These are phyloP conservation scores for Penicillium cataractarum DNA, from an alignment of 495 filamentous ascomycete genomes.

Conservation along the genomic window DNA sequence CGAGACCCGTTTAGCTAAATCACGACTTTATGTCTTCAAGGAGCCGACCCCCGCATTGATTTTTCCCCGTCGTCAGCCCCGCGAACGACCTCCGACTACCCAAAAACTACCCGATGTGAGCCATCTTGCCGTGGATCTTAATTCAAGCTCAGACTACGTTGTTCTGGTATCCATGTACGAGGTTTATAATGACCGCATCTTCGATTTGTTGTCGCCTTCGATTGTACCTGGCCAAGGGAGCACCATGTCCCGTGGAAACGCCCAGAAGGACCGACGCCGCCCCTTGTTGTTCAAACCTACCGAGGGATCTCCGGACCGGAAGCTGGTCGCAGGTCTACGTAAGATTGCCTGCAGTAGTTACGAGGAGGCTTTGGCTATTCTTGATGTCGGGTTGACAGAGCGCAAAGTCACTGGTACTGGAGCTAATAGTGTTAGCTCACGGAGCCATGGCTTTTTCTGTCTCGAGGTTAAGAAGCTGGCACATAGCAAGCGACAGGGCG, in stretches of 20 bases:
- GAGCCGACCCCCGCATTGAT: conserved; percentile 53
- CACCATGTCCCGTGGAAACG: conserved; percentile 43
- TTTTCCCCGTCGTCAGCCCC: conserved; percentile 59
- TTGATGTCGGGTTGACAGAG: conserved; percentile 88
- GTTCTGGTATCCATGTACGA: conserved; percentile 97
- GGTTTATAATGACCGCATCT: conserved; percentile 98
- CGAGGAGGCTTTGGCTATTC: conserved; percentile 84
- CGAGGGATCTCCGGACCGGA: conserved; percentile 79
- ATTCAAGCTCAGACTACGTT: conserved; percentile 78
- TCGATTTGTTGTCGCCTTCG: conserved; percentile 76
- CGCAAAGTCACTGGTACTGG: conserved; percentile 87
- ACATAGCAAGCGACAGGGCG: conserved; percentile 51
- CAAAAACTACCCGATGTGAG: conserved; percentile 77
- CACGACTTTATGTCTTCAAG: conserved; percentile 45
- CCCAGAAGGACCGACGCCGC: conserved; percentile 70
- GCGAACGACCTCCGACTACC: conserved; percentile 63
- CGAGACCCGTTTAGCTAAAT: conserved; percentile 40
- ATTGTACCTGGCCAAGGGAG: conserved; percentile 44
- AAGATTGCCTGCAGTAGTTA: conserved; percentile 88
- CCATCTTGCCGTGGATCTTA: conserved; percentile 66
- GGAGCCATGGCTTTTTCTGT: conserved; percentile 96
- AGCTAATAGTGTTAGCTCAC: conserved; percentile 83
- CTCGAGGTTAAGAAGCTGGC: conserved; percentile 88
- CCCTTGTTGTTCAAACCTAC: conserved; percentile 87
- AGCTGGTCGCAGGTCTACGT: conserved; percentile 86